A percentile compares a stretch with the other conserved stretches of the same genome.
These are phyloP conservation scores for Daldinia concentrica DNA, from an alignment of 495 filamentous ascomycete species.

Conservation along the genomic window DNA sequence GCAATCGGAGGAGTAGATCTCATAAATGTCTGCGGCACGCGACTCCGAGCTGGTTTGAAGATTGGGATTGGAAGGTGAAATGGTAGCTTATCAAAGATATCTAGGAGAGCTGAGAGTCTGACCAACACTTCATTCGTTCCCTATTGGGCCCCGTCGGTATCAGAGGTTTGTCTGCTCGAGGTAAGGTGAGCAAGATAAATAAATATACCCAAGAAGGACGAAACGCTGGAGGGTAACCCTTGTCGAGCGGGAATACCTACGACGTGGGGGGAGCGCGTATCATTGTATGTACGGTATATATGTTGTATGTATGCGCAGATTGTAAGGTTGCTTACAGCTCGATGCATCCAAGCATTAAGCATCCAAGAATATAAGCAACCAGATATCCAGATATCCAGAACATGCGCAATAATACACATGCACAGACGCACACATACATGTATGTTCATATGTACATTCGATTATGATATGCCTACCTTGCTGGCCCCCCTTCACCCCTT, in stretches of 20 bases:
- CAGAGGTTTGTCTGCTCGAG: constrained; percentile 17
- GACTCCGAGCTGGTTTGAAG: constrained; percentile 9
- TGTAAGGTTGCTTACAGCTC: constrained; percentile 5
- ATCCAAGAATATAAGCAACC: not conserved
- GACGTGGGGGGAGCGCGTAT: constrained; percentile 8
- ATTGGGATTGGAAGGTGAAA: constrained; percentile 5
- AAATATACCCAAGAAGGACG: constrained; percentile 8
- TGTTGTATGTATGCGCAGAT: not conserved
- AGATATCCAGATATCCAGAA: not conserved
- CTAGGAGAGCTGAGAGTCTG: not conserved
- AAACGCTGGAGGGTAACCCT: constrained; percentile 1
- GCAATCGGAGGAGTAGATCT: constrained; percentile 10
- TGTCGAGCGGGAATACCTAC: constrained; percentile 9
- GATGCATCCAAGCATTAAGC: not conserved
- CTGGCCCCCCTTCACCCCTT: not conserved
- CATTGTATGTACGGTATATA: not conserved
- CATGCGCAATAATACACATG: not conserved
- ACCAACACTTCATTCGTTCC: constrained; percentile 4
- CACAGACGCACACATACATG: not conserved
- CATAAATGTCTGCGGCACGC: constrained; percentile 15
- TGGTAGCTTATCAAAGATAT: constrained; percentile 11
- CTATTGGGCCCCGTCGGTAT: not conserved
- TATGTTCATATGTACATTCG: not conserved
- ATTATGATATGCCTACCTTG: constrained; percentile 6
- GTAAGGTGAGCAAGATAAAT: constrained; percentile 24